These are phyloP conservation scores for Pontederia crassipes DNA, from an alignment of 176 grass and related monocot genomes.

Conservation along the genomic window DNA sequence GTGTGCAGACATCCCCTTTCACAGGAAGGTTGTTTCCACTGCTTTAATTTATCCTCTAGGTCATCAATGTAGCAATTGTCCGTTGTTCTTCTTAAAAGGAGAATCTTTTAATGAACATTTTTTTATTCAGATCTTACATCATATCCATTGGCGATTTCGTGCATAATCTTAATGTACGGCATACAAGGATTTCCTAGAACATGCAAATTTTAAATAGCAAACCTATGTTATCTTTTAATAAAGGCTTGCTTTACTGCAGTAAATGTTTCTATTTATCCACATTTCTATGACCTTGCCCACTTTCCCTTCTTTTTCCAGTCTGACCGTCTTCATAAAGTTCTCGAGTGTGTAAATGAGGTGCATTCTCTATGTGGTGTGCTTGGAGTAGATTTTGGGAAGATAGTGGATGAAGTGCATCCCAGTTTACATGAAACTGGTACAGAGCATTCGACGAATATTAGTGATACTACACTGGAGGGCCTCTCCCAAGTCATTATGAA, in stretches of 20 bases:
- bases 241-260: neutral
- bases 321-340: conserved; percentile 86
- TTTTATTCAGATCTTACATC: no score
- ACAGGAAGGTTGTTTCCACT: no score
- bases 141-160: no score
- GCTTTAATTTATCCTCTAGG: no score
- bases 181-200: no score
- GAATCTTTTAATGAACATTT: no score
- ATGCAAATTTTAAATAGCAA: no score
- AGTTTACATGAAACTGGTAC: conserved; percentile 60
- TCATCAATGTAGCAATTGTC: no score
- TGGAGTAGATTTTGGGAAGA: conserved; percentile 72
- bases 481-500: conserved; percentile 70
- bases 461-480: conserved; percentile 70
- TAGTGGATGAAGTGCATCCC: conserved; percentile 64
- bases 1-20: no score
- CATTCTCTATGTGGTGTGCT: conserved; percentile 67
- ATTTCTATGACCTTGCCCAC: neutral
- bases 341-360: conserved; percentile 76
- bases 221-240: neutral
- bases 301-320: conserved; percentile 37
- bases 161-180: no score
- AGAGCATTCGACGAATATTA: conserved; percentile 70
- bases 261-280: neutral
- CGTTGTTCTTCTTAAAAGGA: no score